Conservation (phyloP, 164 flowering plant species). For the Macadamia tetraphylla region DNA sequence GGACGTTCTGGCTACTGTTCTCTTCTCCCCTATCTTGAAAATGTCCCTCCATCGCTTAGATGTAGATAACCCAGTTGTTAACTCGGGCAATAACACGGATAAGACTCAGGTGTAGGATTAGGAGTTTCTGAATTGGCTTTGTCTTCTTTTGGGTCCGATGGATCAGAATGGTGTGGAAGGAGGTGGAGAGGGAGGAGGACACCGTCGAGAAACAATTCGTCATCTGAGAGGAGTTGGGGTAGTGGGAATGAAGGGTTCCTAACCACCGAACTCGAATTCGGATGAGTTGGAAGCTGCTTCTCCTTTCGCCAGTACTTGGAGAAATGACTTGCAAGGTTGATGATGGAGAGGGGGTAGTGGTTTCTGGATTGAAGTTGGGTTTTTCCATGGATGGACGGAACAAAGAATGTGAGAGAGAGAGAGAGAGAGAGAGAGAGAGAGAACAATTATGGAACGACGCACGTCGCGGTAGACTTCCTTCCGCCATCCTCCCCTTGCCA, state of each 20-base stretch:
- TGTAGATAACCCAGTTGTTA: conserved; percentile 16
- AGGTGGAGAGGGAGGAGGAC: conserved; percentile 70
- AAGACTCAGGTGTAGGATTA: conserved; percentile 1
- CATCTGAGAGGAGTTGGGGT: conserved; percentile 62
- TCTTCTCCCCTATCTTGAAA: conserved; percentile 41
- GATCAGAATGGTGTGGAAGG: conserved; percentile 19
- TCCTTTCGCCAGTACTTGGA: neutral
- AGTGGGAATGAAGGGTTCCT: conserved; percentile 28
- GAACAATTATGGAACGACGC: neutral
- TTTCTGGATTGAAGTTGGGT: neutral
- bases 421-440: neutral
- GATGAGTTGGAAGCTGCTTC: neutral
- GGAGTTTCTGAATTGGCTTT: conserved; percentile 2
- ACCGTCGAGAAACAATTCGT: conserved; percentile 72
- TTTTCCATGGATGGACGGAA: neutral
- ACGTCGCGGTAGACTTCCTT: too few species aligned
- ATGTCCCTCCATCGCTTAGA: conserved; percentile 81
- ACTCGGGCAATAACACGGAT: conserved; percentile 15
- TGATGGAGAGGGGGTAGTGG: neutral
- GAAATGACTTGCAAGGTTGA: neutral
- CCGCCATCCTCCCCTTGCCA: too few species aligned
- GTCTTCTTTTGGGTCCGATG: conserved; percentile 7
- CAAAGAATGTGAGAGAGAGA: neutral
- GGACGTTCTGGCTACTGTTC: neutral
- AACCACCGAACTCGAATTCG: neutral